Evolutionary conservation across 2,329 filamentous ascomycete genomes (phyloP), one percentile per base, ranked within the genome.

Genomic region (Chaetomiaceae sp.): DNA sequence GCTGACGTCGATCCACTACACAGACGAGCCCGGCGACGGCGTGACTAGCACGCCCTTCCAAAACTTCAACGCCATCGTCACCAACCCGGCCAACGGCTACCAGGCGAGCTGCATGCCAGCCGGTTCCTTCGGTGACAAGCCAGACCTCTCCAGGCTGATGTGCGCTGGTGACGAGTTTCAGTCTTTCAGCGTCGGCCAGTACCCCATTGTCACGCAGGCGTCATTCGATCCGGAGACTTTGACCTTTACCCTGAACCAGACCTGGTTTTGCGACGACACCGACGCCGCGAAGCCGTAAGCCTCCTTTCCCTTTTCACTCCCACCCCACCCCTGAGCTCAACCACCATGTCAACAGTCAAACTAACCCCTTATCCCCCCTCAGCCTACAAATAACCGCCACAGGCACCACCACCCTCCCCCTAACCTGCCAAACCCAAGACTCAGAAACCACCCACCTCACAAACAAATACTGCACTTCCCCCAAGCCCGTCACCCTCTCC

Each of bases 231-330:
- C 59, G 22, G 47, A 20, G 2, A 62, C 43, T 2, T 51, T 22
- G 15, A 22, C n/a, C 9, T 59, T 65, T 8, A 47, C 47, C 2
- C 44, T 65, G 17, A 63, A 59, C 38, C 58, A 65, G 50, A 64
- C 62, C 1, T 65, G 62, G 62, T 65, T 50, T 43, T 65, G 63
- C 47, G 61, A 63, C 33, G 61, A 62, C 31, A 47, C 40, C 11
- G 57, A 61, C 34, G 55, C 57, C 2, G 57, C 55, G 11, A 61
- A 54, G 27, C 62, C 62, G 63, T 65, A 43, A 48, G 62, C 9
- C 6, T 4, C 6, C 7, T n/a, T 17, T 2, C 3, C 9, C 5
- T 19, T 14, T 19, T 34, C 6, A 11, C 12, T 17, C 14, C n/a
- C 29, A n/a, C n/a, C n/a, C n/a, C n/a, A n/a, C n/a, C n/a, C n/a